Evolutionary conservation across 2,329 filamentous ascomycete species (phyloP).

Genomic region (Neonectria magnoliae): DNA sequence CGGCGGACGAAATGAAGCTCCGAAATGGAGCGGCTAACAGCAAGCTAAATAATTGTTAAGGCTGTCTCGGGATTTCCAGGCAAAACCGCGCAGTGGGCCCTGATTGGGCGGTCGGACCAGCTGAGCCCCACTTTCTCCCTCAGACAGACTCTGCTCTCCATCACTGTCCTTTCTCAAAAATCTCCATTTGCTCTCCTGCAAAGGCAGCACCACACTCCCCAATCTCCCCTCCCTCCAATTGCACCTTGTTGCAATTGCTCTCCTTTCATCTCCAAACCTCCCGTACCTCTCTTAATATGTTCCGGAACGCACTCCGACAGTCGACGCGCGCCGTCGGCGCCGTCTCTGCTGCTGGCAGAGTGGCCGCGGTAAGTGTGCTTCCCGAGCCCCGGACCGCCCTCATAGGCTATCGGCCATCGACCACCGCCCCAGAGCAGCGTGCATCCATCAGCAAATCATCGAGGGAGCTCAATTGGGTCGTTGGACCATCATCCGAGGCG

Average conservation of each 20-base stretch:
- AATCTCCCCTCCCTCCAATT: conserved; percentile 72
- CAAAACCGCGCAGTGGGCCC: conserved; percentile 49
- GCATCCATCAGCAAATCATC: conserved; percentile 46
- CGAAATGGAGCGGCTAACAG: conserved; percentile 38
- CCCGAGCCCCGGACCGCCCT: conserved; percentile 53
- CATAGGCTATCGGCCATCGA: conserved; percentile 55
- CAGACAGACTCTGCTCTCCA: conserved; percentile 55
- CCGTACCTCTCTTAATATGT: conserved; percentile 76
- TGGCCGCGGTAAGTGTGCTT: conserved; percentile 86
- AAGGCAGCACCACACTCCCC: conserved; percentile 60
- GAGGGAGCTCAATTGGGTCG: conserved; percentile 50
- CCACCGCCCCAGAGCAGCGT: conserved; percentile 49
- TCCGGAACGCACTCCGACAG: conserved; percentile 98
- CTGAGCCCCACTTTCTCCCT: conserved; percentile 53
- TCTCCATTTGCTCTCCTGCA: conserved; percentile 57
- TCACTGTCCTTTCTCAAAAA: conserved; percentile 55
- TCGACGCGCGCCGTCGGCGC: conserved; percentile 94
- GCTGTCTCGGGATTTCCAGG: conserved; percentile 52
- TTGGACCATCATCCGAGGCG: conserved; percentile 27
- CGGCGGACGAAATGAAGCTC: conserved; percentile 37
- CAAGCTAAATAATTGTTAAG: conserved; percentile 50
- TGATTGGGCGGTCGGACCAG: conserved; percentile 50
- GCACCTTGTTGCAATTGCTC: conserved; percentile 71
- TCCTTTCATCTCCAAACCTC: conserved; percentile 60
- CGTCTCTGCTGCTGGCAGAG: conserved; percentile 90